Base-by-base conservation (phyloP, 257 asterid genomes). In the Nyctanthes arbortristis region DNA sequence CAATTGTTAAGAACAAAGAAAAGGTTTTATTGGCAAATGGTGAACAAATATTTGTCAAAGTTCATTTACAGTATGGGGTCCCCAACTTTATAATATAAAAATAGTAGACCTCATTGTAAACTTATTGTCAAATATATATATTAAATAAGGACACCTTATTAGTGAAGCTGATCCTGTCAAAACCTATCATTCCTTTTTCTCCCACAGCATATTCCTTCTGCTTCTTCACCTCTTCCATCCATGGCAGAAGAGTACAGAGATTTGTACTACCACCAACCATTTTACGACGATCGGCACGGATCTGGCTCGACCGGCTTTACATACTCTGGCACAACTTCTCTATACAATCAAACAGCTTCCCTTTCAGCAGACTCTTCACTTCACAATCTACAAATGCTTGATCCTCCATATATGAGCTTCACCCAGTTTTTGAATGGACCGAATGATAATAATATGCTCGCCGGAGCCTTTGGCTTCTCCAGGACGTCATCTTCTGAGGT, bases 201-300 rank as follows among this genome's bases (percentile, higher is more conserved):
- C 27, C 60, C 24, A 5, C 20, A 62, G 16, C 62, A n/a, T n/a
- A n/a, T n/a, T 61, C 39, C 56, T n/a, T 49, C 73, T 68, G 4
- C 73, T 65, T 54, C 75, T 63, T 1, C 35, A 28, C 64, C 18
- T 27, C 73, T 67, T 18, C 47, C 43, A 30, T 18, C 79, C 73
- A 92, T 92, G 98, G 86, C 96, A 58, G 85, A 92, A 72, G 88
- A 88, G 60, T 82, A 78, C 49, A 72, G 73, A 30, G 73, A 77
- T 18, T 78, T 80, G 16, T 86, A 74, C 81, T 82, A 86, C 67
- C 90, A 81, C 69, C 89, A 85, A 11, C 88, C 87, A 14, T 82
- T 70, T 60, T 81, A 82, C 40, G 71, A 71, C 52, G 77, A 73
- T 11, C 78, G 33, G 35, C 30, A n/a, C 73, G 18, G 25, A 65